Evolutionary conservation across 768 basidiomycete genomes (phyloP), one percentile per base, ranked within the genome.

Genomic region (Dioszegia crocea): DNA sequence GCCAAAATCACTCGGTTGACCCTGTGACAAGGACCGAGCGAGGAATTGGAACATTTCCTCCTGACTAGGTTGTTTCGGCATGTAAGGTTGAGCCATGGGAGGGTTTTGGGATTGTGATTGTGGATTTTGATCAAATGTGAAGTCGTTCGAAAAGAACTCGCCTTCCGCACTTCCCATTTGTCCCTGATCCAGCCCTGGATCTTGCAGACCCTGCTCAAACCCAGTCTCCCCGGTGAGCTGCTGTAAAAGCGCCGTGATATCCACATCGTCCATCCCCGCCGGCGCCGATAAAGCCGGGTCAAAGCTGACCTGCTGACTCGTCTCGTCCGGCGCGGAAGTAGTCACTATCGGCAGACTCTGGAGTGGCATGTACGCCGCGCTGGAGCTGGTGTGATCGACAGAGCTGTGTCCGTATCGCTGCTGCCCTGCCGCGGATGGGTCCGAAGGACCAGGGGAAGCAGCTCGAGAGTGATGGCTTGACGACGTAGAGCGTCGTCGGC

Each of bases 271-370:
- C 21, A 53, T 16, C 17, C 47, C 47, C 10, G 47, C 33, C 6
- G 33, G 21, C 5, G 11, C 27, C 10, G 30, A 3, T 9, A 31
- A 17, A 4, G 38, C 24, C 33, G 51, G 51, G 27, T 53, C 51
- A 27, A 53, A 53, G 38, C 51, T 53, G 51, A 53, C 51, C 26
- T 53, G 51, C 51, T 53, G 51, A 14, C 51, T 53, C 36, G 51
- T 53, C 36, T 53, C 51, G 23, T 53, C 51, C 26, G 51, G 51
- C 38, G 51, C 51, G 1, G 51, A 53, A 17, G 51, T 53, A 16
- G 51, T 53, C 6, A 53, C 51, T 9, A 53, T 53, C 11, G 51
- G 51, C 27, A 53, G 36, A 19, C 33, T 21, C 36, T 39, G 51
- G 12, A n/a, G 12, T 17, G 38, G 36, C 19, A 53, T 38, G 17